These are phyloP conservation scores for Lepidium aucheri DNA, from an alignment of 345 rosid genomes.

Conservation along the genomic window DNA sequence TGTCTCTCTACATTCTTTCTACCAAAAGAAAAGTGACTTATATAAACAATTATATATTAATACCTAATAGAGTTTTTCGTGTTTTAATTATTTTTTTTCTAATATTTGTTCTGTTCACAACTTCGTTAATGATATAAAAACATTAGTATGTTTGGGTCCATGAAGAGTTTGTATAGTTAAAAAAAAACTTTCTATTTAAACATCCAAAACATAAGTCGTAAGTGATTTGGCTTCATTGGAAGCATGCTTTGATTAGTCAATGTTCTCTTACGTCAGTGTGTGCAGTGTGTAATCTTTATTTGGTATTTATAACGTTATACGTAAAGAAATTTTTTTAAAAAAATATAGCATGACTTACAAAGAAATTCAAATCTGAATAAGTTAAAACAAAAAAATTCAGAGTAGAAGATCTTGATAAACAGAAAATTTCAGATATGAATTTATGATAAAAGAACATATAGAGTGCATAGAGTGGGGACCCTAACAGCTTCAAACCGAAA, in stretches of 20 bases:
- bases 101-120: too few relatives aligned
- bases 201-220: background rate
- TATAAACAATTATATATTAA: too few relatives aligned
- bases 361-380: constrained; percentile 6
- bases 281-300: background rate
- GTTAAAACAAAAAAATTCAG: constrained; percentile 1
- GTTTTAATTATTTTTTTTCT: too few relatives aligned
- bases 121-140: too few relatives aligned
- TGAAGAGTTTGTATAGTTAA: too few relatives aligned
- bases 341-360: background rate
- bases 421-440: constrained; percentile 8
- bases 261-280: background rate
- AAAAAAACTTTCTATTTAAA: background rate
- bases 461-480: constrained; percentile 9
- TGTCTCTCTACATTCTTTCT: constrained; percentile 4
- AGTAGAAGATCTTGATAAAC: constrained; percentile 6
- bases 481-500: constrained; percentile 5
- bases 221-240: background rate
- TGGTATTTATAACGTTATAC: constrained; percentile 1
- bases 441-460: constrained; percentile 10
- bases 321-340: background rate
- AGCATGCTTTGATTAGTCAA: constrained; percentile 13
- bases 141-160: too few relatives aligned
- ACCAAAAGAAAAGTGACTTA: background rate
- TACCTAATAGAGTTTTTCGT: too few relatives aligned